These are phyloP conservation scores for Thermochaetoides thermophila DNA, from an alignment of 495 filamentous ascomycete species.

Conservation along the genomic window DNA sequence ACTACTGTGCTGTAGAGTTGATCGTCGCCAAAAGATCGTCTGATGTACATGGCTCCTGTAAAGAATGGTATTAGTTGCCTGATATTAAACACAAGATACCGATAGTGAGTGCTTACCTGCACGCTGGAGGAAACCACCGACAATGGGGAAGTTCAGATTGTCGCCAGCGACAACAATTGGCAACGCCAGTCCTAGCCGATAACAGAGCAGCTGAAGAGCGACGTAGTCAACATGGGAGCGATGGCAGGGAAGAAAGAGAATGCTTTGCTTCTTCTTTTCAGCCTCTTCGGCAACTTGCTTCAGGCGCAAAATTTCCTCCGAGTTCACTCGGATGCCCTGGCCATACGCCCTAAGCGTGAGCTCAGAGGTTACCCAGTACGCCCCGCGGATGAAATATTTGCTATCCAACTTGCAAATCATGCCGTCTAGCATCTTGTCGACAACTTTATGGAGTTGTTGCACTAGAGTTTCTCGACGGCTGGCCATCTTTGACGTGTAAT, in stretches of 20 bases:
- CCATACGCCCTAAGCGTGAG: constrained; percentile 86
- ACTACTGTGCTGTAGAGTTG: constrained; percentile 79
- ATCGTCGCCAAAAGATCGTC: constrained; percentile 84
- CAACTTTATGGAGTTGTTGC: constrained; percentile 49
- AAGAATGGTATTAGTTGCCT: background rate
- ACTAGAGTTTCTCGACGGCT: constrained; percentile 46
- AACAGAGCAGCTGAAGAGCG: constrained; percentile 84
- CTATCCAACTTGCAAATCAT: constrained; percentile 99
- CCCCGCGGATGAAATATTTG: constrained; percentile 77
- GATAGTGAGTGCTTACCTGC: constrained; percentile 40
- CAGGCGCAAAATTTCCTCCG: constrained; percentile 76
- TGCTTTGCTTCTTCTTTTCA: constrained; percentile 75
- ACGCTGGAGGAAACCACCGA: constrained; percentile 84
- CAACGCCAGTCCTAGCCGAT: constrained; percentile 72
- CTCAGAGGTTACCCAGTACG: constrained; percentile 82
- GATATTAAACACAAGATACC: constrained; percentile 12
- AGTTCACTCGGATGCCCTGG: constrained; percentile 94
- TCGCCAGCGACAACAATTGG: constrained; percentile 93
- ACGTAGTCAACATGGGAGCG: constrained; percentile 94
- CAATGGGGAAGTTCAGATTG: constrained; percentile 84
- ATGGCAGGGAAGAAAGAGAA: constrained; percentile 91
- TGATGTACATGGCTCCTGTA: constrained; percentile 82
- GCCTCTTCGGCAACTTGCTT: constrained; percentile 70
- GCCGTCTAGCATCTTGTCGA: constrained; percentile 68
- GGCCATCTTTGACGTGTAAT: constrained; percentile 40